These are phyloP conservation scores for Clohesyomyces aquaticus DNA, from an alignment of 495 filamentous ascomycete genomes.

Conservation along the genomic window DNA sequence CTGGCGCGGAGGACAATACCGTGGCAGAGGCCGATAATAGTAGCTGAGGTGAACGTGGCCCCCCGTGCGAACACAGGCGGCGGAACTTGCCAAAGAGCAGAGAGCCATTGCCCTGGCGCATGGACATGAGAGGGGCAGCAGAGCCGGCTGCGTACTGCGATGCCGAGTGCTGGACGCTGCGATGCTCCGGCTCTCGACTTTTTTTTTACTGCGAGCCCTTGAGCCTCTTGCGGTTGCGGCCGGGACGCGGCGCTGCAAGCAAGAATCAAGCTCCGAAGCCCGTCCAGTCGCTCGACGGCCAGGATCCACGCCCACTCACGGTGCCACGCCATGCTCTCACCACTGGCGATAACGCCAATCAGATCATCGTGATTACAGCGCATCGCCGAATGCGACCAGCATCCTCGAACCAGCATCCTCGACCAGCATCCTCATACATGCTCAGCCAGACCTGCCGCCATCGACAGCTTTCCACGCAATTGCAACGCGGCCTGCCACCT, in stretches of 20 bases:
- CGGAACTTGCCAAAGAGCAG: constrained; percentile 33
- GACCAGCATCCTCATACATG: no score
- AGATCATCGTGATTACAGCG: constrained; percentile 3
- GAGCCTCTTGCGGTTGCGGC: constrained; percentile 23
- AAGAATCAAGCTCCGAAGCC: not conserved
- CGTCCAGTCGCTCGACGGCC: no score
- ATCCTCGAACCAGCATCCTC: not conserved
- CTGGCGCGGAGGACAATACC: not conserved
- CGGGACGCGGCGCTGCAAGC: constrained; percentile 19
- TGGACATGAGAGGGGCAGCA: constrained; percentile 26
- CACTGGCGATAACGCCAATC: not conserved
- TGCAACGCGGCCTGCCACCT: no score
- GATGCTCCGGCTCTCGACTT: not conserved
- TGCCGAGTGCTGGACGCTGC: constrained; percentile 19
- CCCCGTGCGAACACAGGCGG: constrained; percentile 28
- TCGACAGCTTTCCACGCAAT: no score
- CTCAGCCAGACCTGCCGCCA: no score
- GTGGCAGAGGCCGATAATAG: constrained; percentile 1
- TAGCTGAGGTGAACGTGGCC: constrained; percentile 38
- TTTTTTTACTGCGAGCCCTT: not conserved
- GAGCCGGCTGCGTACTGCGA: constrained; percentile 11
- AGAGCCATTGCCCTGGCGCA: constrained; percentile 34
- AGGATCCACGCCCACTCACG: not conserved
- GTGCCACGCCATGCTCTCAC: not conserved
- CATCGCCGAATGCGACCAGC: no score